A percentile compares a stretch with the other conserved stretches of the same genome.
Evolutionary conservation across 345 rosid genomes (phyloP).

Genomic region (Eucalyptus brandiana): DNA sequence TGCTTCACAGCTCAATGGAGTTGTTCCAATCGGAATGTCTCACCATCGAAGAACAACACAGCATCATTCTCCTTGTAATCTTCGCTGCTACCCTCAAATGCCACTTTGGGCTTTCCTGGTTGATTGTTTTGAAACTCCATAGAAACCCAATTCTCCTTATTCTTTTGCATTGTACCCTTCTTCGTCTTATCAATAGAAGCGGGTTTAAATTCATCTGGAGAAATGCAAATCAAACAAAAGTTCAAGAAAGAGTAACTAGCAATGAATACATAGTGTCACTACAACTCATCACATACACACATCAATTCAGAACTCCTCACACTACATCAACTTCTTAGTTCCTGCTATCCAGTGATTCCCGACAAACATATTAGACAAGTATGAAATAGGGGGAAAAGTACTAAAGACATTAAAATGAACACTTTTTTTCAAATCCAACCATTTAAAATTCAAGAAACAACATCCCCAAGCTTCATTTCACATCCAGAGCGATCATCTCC

Average conservation of each 20-base stretch:
- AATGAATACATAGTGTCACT: background rate
- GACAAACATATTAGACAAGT: background rate
- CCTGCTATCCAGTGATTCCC: background rate
- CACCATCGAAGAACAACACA: slow-evolving; percentile 68
- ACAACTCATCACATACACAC: background rate
- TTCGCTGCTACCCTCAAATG: slow-evolving; percentile 83
- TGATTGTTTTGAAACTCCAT: slow-evolving; percentile 85
- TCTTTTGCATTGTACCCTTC: slow-evolving; percentile 59
- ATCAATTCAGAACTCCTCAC: background rate
- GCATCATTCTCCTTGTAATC: slow-evolving; percentile 80
- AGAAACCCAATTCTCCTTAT: slow-evolving; percentile 64
- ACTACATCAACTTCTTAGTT: background rate
- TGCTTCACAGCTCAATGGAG: slow-evolving; percentile 80
- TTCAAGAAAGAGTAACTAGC: background rate
- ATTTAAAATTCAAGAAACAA: background rate
- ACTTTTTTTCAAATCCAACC: background rate
- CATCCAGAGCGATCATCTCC: background rate
- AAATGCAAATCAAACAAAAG: background rate
- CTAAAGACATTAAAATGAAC: background rate
- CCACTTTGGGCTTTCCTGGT: slow-evolving; percentile 61
- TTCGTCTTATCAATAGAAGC: slow-evolving; percentile 78
- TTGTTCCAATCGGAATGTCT: slow-evolving; percentile 59
- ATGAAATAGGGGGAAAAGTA: background rate
- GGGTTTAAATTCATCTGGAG: slow-evolving; percentile 76
- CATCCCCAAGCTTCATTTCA: background rate